Conservation (phyloP, 163 green algal species). For the Scenedesmus sp. region DNA sequence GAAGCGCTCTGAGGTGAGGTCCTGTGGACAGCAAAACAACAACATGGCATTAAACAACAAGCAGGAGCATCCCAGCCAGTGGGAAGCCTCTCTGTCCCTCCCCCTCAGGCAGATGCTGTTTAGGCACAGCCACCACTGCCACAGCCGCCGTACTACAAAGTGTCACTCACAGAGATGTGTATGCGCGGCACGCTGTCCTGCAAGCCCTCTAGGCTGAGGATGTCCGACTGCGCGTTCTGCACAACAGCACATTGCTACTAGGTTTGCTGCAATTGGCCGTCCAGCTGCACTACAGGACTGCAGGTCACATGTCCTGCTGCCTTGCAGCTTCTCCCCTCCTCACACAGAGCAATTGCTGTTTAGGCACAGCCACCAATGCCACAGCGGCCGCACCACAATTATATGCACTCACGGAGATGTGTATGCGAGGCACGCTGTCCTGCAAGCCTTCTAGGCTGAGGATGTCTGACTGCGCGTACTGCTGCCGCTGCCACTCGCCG, state of each 20-base stretch:
- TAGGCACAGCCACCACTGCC: too few species aligned
- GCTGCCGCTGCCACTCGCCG: slow-evolving; percentile 59
- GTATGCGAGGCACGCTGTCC: slow-evolving; percentile 72
- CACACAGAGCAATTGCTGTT: too few species aligned
- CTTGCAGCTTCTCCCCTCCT: too few species aligned
- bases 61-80: neutral
- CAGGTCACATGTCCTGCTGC: neutral
- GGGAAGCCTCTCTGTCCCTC: too few species aligned
- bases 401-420: slow-evolving; percentile 60
- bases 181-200: slow-evolving; percentile 65
- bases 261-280: neutral
- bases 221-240: slow-evolving; percentile 62
- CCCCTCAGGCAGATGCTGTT: too few species aligned
- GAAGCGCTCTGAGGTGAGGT: slow-evolving; percentile 83
- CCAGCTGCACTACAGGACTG: neutral
- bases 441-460: slow-evolving; percentile 64
- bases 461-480: slow-evolving; percentile 66
- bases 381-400: too few species aligned
- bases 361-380: neutral
- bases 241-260: too few species aligned
- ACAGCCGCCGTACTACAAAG: neutral
- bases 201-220: slow-evolving; percentile 68
- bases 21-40: slow-evolving; percentile 49
- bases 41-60: neutral
- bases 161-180: neutral